phyloP scores from a whole-genome alignment of 805 yeast species.

The Myxozyma vanderwaltii region DNA sequence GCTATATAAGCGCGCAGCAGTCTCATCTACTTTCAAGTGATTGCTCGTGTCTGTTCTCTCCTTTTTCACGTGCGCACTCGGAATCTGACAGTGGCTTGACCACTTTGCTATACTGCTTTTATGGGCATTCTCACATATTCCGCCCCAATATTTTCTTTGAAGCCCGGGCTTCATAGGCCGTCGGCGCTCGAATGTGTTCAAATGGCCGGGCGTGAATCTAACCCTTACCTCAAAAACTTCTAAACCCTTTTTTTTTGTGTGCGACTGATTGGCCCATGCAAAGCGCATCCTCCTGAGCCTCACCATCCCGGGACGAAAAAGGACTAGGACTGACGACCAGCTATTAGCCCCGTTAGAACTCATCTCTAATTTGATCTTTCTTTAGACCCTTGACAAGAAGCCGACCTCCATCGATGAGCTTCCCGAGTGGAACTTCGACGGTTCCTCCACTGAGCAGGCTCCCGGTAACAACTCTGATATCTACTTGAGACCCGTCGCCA shows the following conservation, averaged over 20 bases:
- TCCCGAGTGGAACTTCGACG: slow-evolving; percentile 99
- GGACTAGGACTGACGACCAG: not conserved
- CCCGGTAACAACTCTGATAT: slow-evolving; percentile 97
- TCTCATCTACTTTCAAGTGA: too few species aligned
- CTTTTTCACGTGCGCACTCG: too few species aligned
- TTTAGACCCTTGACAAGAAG: slow-evolving; percentile 65
- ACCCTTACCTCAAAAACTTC: too few species aligned
- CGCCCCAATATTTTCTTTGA: too few species aligned
- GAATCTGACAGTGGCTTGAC: too few species aligned
- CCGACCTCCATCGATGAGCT: slow-evolving; percentile 78
- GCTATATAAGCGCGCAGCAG: not conserved
- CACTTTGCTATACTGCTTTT: not conserved
- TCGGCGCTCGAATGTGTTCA: not conserved
- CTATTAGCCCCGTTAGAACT: not conserved
- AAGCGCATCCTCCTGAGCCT: not conserved
- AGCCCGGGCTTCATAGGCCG: slow-evolving; percentile 2
- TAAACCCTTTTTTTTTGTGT: not conserved
- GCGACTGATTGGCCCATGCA: not conserved
- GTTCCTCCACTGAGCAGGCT: slow-evolving; percentile 97
- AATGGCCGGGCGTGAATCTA: too few species aligned
- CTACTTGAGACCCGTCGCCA: slow-evolving; percentile 92
- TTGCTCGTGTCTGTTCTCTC: too few species aligned
- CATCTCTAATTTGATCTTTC: not conserved
- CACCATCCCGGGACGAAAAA: not conserved
- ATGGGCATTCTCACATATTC: too few species aligned